These are phyloP conservation scores for Thymus quinquecostatus DNA, from an alignment of 257 asterid species.

Conservation along the genomic window DNA sequence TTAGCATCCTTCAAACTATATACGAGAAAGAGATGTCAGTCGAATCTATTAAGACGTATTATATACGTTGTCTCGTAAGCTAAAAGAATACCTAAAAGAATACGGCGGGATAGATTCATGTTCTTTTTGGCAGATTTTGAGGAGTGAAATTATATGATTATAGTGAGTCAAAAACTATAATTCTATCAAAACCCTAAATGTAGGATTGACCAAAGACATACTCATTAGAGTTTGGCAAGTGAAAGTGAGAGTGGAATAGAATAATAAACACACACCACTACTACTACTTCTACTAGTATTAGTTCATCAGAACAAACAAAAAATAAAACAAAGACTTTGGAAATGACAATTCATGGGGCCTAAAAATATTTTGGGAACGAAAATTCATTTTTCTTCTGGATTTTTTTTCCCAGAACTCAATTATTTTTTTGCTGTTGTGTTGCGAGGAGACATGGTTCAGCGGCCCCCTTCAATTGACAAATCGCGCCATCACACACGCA, in stretches of 20 bases:
- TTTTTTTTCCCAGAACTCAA: background rate
- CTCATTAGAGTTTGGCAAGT: no score
- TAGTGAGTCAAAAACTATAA: no score
- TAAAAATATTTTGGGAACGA: background rate
- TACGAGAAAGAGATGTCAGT: no score
- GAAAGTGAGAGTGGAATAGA: background rate
- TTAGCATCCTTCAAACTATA: no score
- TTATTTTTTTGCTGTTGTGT: background rate
- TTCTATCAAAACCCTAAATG: no score
- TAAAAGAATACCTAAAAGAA: no score
- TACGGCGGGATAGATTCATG: background rate
- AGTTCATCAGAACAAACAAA: background rate
- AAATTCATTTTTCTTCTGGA: background rate
- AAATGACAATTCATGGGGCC: constrained; percentile 9
- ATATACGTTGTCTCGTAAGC: no score
- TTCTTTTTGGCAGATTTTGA: constrained; percentile 31
- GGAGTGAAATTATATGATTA: constrained; percentile 16
- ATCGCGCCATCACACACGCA: background rate
- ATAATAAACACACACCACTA: background rate
- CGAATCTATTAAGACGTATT: no score
- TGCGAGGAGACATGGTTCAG: background rate
- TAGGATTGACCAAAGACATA: no score
- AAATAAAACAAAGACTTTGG: background rate
- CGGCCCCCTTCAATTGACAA: background rate
- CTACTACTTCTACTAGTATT: no score